These are phyloP conservation scores for Lomentospora prolificans DNA, from an alignment of 2,329 filamentous ascomycete species.

Conservation along the genomic window DNA sequence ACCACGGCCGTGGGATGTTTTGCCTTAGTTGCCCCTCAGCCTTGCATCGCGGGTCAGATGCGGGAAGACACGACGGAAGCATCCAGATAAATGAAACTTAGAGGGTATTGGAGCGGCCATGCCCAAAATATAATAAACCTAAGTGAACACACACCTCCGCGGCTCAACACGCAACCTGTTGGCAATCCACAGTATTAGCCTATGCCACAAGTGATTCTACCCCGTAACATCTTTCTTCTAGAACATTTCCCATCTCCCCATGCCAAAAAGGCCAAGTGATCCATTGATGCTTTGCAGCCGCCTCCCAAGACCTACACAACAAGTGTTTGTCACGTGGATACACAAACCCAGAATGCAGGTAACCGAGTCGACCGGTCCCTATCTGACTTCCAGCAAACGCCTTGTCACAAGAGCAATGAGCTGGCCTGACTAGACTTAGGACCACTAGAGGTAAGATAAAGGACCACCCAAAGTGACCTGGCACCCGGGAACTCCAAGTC, in stretches of 20 bases:
- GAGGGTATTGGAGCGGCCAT: not conserved
- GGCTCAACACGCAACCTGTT: no score
- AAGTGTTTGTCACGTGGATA: constrained; percentile 7
- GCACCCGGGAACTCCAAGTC: not conserved
- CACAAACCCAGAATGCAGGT: constrained; percentile 4
- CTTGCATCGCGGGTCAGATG: no score
- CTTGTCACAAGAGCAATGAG: not conserved
- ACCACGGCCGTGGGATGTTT: no score
- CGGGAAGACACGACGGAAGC: no score
- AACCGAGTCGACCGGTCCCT: constrained; percentile 4
- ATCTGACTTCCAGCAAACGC: constrained; percentile 2
- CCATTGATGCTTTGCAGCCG: not conserved
- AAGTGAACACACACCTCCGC: no score
- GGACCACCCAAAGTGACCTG: not conserved
- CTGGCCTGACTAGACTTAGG: not conserved
- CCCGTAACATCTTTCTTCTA: not conserved
- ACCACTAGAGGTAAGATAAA: not conserved
- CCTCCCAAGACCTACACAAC: not conserved
- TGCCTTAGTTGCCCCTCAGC: no score
- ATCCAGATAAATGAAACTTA: no score
- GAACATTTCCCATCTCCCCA: not conserved
- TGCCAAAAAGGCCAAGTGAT: no score
- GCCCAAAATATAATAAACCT: not conserved
- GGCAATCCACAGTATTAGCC: not conserved
- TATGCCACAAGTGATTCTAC: not conserved